Base-by-base conservation (phyloP, 1,284 basidiomycete species). In the Ganoderma sp. region DNA sequence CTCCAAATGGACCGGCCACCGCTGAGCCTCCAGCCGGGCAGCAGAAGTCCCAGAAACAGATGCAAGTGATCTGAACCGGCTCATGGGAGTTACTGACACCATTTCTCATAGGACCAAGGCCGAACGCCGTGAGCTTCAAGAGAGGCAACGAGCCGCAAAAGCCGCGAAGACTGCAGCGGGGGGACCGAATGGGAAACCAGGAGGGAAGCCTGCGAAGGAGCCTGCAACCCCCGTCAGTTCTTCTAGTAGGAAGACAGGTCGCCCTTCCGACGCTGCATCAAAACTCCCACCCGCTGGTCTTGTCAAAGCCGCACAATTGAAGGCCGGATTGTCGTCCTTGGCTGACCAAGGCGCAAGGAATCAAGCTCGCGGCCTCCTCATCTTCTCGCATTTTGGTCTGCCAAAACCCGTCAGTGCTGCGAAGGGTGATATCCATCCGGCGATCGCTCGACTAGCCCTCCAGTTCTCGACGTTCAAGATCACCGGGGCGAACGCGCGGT, bases 391-490 rank as follows among this genome's bases (percentile, higher is more conserved):
- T 79, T 94, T 94, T 79, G 92, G 91, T 54, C 79, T 90, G 37
- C 90, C 90, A 17, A 93, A 91, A 78, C 82, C 86, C 39, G 81
- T 84, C 39, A 83, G 81, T 37, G 80, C 82, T 34, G 83, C 85
- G 62, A 95, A 94, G 76, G 92, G 92, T 65, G 90, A 93, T 73
- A 91, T 97, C 73, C 90, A 98, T 81, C 93, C 93, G 74, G 85
- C 88, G 34, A 88, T 96, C 76, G 79, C 93, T 70, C 84, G 90
- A 64, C 87, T 96, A 32, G 94, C 91, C 19, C 81, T 96, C 28
- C 89, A 93, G 71, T 96, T 95, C 78, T 88, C 92, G 7, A 90
- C 92, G 73, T 96, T 96, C 83, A 91, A 90, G 77, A 93, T 96
- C 73, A 90, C 88, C 56, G 94, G 94, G 22, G 92, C 94, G 22